phyloP scores from a whole-genome alignment of 73 alveolate species.

The Paramecium tetraurelia region DNA sequence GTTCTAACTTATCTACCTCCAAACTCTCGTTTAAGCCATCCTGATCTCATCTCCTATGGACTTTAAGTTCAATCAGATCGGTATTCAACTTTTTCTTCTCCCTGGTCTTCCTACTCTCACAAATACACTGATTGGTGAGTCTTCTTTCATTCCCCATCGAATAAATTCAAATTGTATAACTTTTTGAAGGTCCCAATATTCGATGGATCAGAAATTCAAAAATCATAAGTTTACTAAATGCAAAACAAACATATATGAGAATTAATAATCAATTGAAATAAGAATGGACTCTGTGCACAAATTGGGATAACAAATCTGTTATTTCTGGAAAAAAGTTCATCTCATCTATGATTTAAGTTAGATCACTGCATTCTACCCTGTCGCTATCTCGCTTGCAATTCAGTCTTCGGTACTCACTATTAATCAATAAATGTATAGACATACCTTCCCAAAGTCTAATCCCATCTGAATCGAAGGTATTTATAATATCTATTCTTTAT shows the following conservation, averaged over 20 bases:
- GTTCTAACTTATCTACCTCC: not conserved
- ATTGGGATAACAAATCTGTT: not conserved
- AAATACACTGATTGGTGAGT: not conserved
- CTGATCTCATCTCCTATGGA: not conserved
- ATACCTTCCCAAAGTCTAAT: not conserved
- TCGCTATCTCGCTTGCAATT: not conserved
- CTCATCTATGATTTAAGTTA: not conserved
- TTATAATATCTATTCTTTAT: slow-evolving; percentile 41
- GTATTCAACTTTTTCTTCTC: not conserved
- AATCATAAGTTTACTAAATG: not conserved
- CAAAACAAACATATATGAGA: not conserved
- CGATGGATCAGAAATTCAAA: not conserved
- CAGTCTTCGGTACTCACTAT: not conserved
- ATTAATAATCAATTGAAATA: not conserved
- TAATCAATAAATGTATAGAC: not conserved
- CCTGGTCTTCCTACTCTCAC: not conserved
- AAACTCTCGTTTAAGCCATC: not conserved
- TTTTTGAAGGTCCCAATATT: not conserved
- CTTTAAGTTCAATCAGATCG: not conserved
- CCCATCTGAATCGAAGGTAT: slow-evolving; percentile 37
- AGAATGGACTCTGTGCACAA: not conserved
- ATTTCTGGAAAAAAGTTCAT: not conserved
- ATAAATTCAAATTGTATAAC: not conserved
- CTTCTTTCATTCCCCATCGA: not conserved
- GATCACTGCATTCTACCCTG: not conserved